Evolutionary conservation across 768 basidiomycete species (phyloP), one percentile per base, ranked within the genome.

Genomic region (Psilocybe sp.): DNA sequence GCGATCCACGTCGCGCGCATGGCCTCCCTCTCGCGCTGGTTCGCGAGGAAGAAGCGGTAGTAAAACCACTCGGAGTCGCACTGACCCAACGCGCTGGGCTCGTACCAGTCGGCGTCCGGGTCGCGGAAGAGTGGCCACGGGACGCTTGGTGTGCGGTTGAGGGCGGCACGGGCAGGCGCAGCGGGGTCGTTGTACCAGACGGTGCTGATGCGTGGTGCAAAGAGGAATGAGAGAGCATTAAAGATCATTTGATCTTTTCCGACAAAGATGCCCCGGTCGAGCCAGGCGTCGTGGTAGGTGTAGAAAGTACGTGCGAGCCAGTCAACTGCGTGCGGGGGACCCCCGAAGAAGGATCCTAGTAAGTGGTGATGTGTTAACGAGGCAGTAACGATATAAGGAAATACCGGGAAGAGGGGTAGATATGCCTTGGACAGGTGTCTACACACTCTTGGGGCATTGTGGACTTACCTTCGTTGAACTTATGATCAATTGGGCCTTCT

Each of bases 291-390:
- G 61, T 82, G 81, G 50, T 78, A 76, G 0, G 69, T 64, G 58
- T 80, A 82, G 59, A 72, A 83, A 0, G 67, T 62, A 7, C 63
- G 50, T 1, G 70, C 57, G 61, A 69, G 80, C 81, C 79, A 81
- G 14, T 67, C 57, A 13, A 81, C 63, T 0, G 77, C 70, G 3
- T 56, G 38, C 1, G 73, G 74, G 0, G 69, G 59, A 14, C 79
- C 79, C 9, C 82, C 81, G 51, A 83, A 82, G 61, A 81, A 81
- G 0, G 80, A 78, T 20, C 78, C 81, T 81, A 44, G 12, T 40
- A 12, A 40, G 23, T 28, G 23, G 23, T 4, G 7, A 28, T 28
- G 23, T 28, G 23, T 28, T 28, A 8, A 41, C 5, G 20, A 33
- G 13, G 32, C 15, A 38, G 15, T 34, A 6, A 39, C 10, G 12